Evolutionary conservation across 441 rosid species (phyloP).

Genomic region (Arabidopsis lyrata): DNA sequence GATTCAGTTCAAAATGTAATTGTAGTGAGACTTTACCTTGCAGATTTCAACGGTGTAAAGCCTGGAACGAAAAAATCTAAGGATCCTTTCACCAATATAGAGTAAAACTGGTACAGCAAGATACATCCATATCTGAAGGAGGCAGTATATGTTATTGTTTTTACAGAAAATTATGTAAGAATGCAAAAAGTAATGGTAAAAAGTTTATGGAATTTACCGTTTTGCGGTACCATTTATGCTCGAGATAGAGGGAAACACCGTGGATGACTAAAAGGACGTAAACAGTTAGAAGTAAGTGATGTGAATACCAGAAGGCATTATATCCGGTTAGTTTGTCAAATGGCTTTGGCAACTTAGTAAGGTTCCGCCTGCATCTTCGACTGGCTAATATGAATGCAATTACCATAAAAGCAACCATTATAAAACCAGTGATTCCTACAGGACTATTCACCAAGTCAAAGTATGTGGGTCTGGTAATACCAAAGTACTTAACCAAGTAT

Average conservation of each 20-base stretch:
- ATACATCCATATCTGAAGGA: slow-evolving; percentile 72
- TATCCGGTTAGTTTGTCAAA: slow-evolving; percentile 75
- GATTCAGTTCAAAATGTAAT: neutral
- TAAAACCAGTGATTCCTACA: slow-evolving; percentile 68
- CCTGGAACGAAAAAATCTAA: slow-evolving; percentile 71
- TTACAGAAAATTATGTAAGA: slow-evolving; percentile 1
- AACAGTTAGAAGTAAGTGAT: slow-evolving; percentile 65
- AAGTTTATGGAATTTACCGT: slow-evolving; percentile 53
- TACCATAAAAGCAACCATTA: slow-evolving; percentile 64
- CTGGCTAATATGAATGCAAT: slow-evolving; percentile 70
- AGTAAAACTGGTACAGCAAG: slow-evolving; percentile 66
- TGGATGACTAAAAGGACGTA: slow-evolving; percentile 64
- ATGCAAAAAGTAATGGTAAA: neutral
- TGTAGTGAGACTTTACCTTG: slow-evolving; percentile 47
- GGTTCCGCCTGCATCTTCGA: slow-evolving; percentile 62
- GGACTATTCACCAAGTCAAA: slow-evolving; percentile 57
- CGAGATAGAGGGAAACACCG: slow-evolving; percentile 60
- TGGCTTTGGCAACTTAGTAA: slow-evolving; percentile 69
- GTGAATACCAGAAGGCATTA: slow-evolving; percentile 85
- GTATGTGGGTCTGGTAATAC: slow-evolving; percentile 58
- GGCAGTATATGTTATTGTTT: slow-evolving; percentile 19
- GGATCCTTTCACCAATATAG: slow-evolving; percentile 67
- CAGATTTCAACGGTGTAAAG: slow-evolving; percentile 58
- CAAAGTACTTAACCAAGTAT: slow-evolving; percentile 50
- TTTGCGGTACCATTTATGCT: slow-evolving; percentile 63